A percentile compares a stretch with the other conserved stretches of the same genome.
phyloP scores from a whole-genome alignment of 1,284 basidiomycete genomes.

The Cryptococcus sp. region DNA sequence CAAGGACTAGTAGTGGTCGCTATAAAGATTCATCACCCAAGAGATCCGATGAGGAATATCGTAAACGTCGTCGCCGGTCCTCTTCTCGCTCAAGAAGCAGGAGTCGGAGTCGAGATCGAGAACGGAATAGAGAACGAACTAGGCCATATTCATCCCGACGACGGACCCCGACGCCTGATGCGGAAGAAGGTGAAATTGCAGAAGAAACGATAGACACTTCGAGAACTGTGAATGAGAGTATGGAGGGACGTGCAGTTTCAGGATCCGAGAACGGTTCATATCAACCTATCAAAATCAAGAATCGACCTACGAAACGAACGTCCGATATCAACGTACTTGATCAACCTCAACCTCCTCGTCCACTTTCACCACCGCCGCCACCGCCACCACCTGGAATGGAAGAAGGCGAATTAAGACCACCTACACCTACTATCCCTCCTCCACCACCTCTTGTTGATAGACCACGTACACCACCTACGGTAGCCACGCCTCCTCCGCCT shows the following conservation, averaged over 20 bases:
- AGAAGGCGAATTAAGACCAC: neutral
- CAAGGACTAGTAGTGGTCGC: no score
- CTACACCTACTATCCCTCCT: slow-evolving; percentile 1
- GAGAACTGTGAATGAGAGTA: no score
- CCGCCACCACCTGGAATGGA: no score
- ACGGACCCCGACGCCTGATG: neutral
- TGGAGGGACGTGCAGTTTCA: neutral
- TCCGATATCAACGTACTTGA: neutral
- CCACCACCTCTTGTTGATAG: slow-evolving; percentile 1
- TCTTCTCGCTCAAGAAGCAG: no score
- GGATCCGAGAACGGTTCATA: neutral
- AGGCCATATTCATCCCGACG: no score
- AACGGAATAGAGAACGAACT: no score
- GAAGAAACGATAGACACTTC: neutral
- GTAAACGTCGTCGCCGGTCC: no score
- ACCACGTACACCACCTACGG: slow-evolving; percentile 1
- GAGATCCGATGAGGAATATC: no score
- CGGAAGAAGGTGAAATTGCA: neutral
- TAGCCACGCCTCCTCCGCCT: slow-evolving; percentile 8
- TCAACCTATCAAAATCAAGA: neutral
- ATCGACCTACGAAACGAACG: neutral
- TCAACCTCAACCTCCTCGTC: no score
- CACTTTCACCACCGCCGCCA: no score
- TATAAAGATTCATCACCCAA: no score
- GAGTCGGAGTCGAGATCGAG: no score